A percentile compares a stretch with the other conserved stretches of the same genome.
Conservation (phyloP, 768 basidiomycete genomes). For the Collybia nuda region DNA sequence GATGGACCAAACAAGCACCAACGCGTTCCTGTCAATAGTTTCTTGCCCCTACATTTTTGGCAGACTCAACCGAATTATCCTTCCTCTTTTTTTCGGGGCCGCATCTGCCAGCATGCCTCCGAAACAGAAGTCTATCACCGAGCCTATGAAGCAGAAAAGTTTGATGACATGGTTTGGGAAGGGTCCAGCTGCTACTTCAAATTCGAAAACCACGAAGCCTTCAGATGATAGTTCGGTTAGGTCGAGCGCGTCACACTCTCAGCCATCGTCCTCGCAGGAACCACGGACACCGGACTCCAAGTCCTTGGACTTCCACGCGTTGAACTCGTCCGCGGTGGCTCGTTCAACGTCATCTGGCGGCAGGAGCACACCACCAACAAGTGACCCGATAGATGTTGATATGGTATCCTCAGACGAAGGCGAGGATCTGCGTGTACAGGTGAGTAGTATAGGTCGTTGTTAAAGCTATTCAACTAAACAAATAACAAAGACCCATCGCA, state of each 20-base stretch:
- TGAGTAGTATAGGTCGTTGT: constrained; percentile 5
- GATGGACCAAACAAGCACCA: constrained; percentile 29
- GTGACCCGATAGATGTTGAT: constrained; percentile 76
- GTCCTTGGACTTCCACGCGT: constrained; percentile 20
- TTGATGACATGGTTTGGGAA: constrained; percentile 68
- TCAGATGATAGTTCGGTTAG: constrained; percentile 11
- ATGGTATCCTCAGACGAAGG: constrained; percentile 59
- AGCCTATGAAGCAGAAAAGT: constrained; percentile 68
- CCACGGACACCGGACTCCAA: constrained; percentile 42
- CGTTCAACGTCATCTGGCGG: constrained; percentile 46
- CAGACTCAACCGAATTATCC: too few species aligned
- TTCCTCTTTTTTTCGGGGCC: neutral
- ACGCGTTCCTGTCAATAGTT: constrained; percentile 23
- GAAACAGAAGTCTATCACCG: constrained; percentile 38
- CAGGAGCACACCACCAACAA: constrained; percentile 72
- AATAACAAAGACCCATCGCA: constrained; percentile 37
- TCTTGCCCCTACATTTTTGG: neutral
- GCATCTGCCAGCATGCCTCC: constrained; percentile 30
- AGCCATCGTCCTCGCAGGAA: constrained; percentile 29
- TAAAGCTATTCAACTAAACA: neutral
- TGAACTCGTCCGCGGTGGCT: constrained; percentile 39
- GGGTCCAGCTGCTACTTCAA: constrained; percentile 20
- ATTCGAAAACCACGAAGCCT: constrained; percentile 18
- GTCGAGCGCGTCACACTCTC: constrained; percentile 30
- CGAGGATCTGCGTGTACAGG: constrained; percentile 23